Percentiles rank a stretch among this genome's conserved stretches.
These are phyloP conservation scores for Luvunga scandens DNA, from an alignment of 345 rosid species.

Conservation along the genomic window DNA sequence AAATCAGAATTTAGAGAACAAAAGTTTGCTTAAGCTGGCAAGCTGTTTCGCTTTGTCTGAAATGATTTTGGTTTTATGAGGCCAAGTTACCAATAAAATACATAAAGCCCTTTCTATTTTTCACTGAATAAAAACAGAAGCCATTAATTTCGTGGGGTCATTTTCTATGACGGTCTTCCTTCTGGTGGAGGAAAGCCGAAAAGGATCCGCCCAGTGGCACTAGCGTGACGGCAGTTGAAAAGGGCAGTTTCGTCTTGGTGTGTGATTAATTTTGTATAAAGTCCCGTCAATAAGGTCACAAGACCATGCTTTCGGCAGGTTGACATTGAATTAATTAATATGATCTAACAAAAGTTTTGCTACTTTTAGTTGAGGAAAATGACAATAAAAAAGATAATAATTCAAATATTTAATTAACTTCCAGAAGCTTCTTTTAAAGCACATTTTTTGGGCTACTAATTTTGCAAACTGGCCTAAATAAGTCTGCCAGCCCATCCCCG, in stretches of 20 bases:
- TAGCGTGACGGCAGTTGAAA: background rate
- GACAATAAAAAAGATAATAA: background rate
- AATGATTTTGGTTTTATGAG: background rate
- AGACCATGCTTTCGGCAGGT: slow-evolving; percentile 2
- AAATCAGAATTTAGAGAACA: background rate
- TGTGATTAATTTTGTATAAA: background rate
- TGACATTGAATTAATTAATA: background rate
- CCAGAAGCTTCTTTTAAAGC: too few relatives aligned
- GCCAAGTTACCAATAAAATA: background rate
- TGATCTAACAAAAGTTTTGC: background rate
- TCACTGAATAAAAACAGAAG: background rate
- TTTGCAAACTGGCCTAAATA: background rate
- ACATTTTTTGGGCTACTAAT: background rate
- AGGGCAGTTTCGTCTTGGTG: slow-evolving; percentile 7
- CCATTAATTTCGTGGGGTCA: background rate
- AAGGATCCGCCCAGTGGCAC: background rate
- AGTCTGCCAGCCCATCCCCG: background rate
- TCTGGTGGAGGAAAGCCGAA: slow-evolving; percentile 9
- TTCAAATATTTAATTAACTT: too few relatives aligned
- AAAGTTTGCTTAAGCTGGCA: background rate
- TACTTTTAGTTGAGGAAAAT: background rate
- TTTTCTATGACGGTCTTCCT: background rate
- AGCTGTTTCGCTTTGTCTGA: background rate
- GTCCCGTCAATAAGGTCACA: background rate
- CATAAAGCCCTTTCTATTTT: background rate